These are phyloP conservation scores for Pleurotus djamor DNA, from an alignment of 768 basidiomycete genomes.

Conservation along the genomic window DNA sequence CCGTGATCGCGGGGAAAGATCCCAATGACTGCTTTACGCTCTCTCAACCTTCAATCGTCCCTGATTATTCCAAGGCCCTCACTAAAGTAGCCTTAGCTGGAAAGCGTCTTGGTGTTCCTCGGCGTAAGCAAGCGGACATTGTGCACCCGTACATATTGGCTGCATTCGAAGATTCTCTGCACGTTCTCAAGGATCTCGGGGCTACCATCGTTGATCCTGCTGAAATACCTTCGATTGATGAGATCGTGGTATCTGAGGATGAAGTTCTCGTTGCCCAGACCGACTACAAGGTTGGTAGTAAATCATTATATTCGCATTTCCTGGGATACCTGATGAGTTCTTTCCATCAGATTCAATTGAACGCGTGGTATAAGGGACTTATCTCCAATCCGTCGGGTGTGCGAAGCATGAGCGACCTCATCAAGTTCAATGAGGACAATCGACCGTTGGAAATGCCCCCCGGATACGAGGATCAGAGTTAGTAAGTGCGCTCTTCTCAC, in stretches of 20 bases:
- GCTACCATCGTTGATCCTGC: constrained; percentile 61
- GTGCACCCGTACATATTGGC: constrained; percentile 28
- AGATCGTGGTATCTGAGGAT: constrained; percentile 63
- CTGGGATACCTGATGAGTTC: not conserved
- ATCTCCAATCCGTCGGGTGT: constrained; percentile 56
- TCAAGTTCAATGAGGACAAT: constrained; percentile 53
- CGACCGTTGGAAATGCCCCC: constrained; percentile 44
- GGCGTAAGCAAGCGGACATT: constrained; percentile 32
- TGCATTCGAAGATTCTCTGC: constrained; percentile 37
- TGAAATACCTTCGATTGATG: constrained; percentile 54
- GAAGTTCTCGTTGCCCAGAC: constrained; percentile 89
- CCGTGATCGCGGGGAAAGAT: constrained; percentile 55
- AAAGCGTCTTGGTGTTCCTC: constrained; percentile 53
- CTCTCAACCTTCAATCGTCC: constrained; percentile 47
- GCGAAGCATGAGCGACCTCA: constrained; percentile 52
- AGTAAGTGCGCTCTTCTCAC: constrained; percentile 17
- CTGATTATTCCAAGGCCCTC: constrained; percentile 55
- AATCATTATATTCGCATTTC: not conserved
- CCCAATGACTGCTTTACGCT: constrained; percentile 54
- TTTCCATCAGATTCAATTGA: not conserved
- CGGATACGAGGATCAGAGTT: constrained; percentile 34
- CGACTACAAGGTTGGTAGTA: constrained; percentile 53
- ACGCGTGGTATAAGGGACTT: constrained; percentile 18
- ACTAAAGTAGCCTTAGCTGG: constrained; percentile 44
- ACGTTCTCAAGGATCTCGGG: constrained; percentile 34